Conservation (phyloP, 108 stramenopile genomes). For the Fragilariopsis cylindrus region DNA sequence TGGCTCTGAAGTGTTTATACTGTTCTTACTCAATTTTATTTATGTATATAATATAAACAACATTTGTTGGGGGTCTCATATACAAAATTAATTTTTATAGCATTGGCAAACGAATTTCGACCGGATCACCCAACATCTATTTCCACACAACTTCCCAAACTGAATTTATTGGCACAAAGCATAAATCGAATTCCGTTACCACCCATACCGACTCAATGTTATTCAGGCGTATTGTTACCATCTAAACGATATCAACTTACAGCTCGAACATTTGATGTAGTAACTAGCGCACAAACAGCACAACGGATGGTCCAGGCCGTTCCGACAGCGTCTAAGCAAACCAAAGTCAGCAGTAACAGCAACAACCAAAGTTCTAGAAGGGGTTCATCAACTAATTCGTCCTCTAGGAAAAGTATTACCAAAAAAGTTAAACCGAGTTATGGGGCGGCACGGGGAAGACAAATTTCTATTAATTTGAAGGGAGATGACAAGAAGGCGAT, state of each 20-base stretch:
- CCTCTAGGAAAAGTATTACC: conserved; percentile 6
- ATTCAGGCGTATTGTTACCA: conserved; percentile 72
- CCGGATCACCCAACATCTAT: conserved; percentile 42
- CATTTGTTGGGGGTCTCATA: too few relatives aligned
- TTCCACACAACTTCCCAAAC: conserved; percentile 53
- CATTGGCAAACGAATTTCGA: conserved; percentile 58
- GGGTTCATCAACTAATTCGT: conserved; percentile 2
- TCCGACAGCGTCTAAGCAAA: conserved; percentile 15
- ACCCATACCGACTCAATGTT: conserved; percentile 72
- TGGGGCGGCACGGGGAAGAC: conserved; percentile 53
- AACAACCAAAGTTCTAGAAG: neutral
- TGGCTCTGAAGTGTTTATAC: neutral
- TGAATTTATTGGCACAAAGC: conserved; percentile 53
- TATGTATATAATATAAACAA: conserved; percentile 21
- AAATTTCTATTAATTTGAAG: conserved; percentile 51
- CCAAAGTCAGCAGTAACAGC: conserved; percentile 1
- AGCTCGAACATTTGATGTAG: conserved; percentile 80
- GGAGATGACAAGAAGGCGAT: conserved; percentile 6
- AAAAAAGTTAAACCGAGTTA: conserved; percentile 38
- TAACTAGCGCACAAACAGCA: conserved; percentile 62
- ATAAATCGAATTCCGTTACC: conserved; percentile 75
- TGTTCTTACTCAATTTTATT: neutral
- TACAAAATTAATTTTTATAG: too few relatives aligned
- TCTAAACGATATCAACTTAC: conserved; percentile 65
- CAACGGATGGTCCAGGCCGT: conserved; percentile 49